Evolutionary conservation across 176 grass and related monocot species (phyloP), one percentile per base, ranked within the genome.

Genomic region (Oryza longistaminata): DNA sequence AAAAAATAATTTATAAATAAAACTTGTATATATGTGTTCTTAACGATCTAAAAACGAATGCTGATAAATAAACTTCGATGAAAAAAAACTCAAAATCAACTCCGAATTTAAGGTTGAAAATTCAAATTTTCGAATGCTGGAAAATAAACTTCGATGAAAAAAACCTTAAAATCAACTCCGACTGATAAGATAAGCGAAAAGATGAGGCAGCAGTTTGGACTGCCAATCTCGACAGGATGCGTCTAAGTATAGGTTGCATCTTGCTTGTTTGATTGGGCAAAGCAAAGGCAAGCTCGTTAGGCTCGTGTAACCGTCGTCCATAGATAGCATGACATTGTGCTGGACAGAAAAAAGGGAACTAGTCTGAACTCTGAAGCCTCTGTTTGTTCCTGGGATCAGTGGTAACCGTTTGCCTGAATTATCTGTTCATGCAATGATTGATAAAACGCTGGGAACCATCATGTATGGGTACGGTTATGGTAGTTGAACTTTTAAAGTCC

Each of bases 181-280:
- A n/a, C n/a, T n/a, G n/a, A n/a, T n/a, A n/a, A n/a, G n/a, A n/a
- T n/a, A n/a, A n/a, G n/a, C 27, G 0, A 27, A 27, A n/a, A 27
- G 0, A 27, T 27, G 27, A 27, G 29, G 0, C 29, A 0, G 29
- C 58, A 24, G 13, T 24, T 52, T 40, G 31, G 15, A 24, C 25
- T 60, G 73, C 44, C 14, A 14, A 42, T 7, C 25, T 2, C 3
- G 15, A 1, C 21, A 70, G 1, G n/a, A 74, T 17, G 75, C 75
- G 65, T 81, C 7, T 3, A 17, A 22, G 40, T 35, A 6, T 64
- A 25, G 29, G 16, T 16, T 22, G 53, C 53, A 0, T 19, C 9
- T 77, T 73, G 45, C 76, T 89, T 85, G 77, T 19, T 22, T 22
- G 64, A 26, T 43, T 42, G 71, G 46, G 50, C 77, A 53, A 53